Base-by-base conservation (phyloP, 805 yeast species). In the Blastobotrys muscicola region DNA sequence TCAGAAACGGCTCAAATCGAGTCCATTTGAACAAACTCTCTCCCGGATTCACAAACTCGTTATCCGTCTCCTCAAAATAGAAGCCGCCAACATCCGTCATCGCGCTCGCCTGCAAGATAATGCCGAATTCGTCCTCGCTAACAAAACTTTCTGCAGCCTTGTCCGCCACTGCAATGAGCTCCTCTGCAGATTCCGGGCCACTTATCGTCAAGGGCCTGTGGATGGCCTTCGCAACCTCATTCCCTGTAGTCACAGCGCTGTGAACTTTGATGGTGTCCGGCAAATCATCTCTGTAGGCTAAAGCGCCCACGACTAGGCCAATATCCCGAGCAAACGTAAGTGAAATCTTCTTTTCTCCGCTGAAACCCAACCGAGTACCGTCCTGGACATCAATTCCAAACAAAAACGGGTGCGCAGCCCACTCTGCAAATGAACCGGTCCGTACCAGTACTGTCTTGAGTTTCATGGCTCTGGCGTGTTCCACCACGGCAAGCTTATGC, bases 21-120 rank as follows among this genome's bases (percentile, higher is more conserved):
- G 26, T 20, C 26, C 26, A 20, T 6, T 20, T 20, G 26, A 20
- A 20, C 26, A 20, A 6, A 20, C 26, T 8, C n/a, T 29, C 3
- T 8, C 57, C 58, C 23, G 58, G 56, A 38, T 55, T 55, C 29
- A 54, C 59, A 16, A 50, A 36, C n/a, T 51, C 53, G 33, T 52
- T 50, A 35, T 50, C 49, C 33, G 42, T 45, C 36, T 36, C 29
- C 1, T 20, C 29, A 15, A 38, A 33, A 20, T 20, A 20, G n/a
- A 30, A n/a, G 9, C 14, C 23, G n/a, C 33, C 39, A 35, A 10
- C 38, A 10, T 35, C 9, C 10, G 41, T 36, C 5, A 38, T 42
- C 6, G 36, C 35, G 20, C 29, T n/a, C 9, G 39, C 36, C 12
- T 40, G 42, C 6, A 20, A 6, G 6, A 20, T 20, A 6, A 20